Evolutionary conservation across 768 basidiomycete genomes (phyloP).

Genomic region (Obba rivulosa): DNA sequence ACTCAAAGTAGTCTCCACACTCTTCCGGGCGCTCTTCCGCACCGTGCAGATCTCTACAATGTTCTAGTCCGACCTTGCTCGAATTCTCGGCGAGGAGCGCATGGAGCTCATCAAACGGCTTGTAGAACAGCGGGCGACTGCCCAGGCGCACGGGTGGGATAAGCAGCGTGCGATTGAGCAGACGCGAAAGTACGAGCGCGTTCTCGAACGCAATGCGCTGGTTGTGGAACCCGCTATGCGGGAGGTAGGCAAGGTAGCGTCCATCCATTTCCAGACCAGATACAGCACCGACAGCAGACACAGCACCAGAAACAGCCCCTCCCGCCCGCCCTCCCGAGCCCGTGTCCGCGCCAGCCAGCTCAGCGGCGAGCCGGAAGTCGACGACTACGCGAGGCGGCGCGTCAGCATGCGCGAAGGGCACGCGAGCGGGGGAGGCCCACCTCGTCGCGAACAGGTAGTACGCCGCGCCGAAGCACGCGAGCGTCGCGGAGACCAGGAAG

Average conservation of each 20-base stretch:
- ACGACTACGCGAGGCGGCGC: not conserved
- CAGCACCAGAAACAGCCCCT: not conserved
- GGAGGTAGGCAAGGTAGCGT: constrained; percentile 66
- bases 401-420: not conserved
- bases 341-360: too few relatives aligned
- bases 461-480: constrained; percentile 52
- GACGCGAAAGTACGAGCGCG: constrained; percentile 62
- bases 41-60: constrained; percentile 40
- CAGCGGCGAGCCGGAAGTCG: not conserved
- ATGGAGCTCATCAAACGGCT: constrained; percentile 16
- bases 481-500: constrained; percentile 41
- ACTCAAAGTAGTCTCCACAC: constrained; percentile 56
- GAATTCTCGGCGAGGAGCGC: constrained; percentile 23
- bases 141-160: constrained; percentile 74
- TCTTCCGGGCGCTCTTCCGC: constrained; percentile 32
- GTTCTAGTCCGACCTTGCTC: constrained; percentile 44
- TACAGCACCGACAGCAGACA: too few relatives aligned
- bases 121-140: constrained; percentile 41
- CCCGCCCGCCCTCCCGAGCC: too few relatives aligned
- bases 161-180: constrained; percentile 74
- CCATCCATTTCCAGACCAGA: constrained; percentile 18
- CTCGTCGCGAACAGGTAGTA: constrained; percentile 63
- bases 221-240: constrained; percentile 83
- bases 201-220: constrained; percentile 86
- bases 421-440: constrained; percentile 28